Evolutionary conservation across 768 basidiomycete genomes (phyloP), one percentile per base, ranked within the genome.

Genomic region (Amanita muscaria): DNA sequence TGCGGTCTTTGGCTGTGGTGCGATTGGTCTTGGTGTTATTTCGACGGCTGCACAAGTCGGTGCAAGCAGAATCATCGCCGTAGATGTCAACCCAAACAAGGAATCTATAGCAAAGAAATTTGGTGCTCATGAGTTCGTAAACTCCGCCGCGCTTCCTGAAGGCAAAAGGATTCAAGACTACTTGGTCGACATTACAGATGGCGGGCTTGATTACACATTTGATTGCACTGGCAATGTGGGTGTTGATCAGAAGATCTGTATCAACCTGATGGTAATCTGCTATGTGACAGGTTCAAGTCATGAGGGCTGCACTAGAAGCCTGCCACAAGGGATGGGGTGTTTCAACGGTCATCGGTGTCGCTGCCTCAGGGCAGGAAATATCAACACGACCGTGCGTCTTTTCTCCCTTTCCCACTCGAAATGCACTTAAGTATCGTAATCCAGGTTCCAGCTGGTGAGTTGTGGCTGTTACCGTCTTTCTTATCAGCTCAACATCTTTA

Each of bases 321-420:
- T 97, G 92, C 64, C 96, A 99, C 66, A 98, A 98, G 61, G 96
- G 96, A 11, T 99, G 96, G 96, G 96, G 96, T 54, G 83, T 97
- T 33, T 89, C 83, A 46, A 97, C 89, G 45, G 61, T 99, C 52
- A 97, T 99, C 48, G 94, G 94, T 49, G 96, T 99, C 32, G 96
- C 96, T 3, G 91, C 92, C 18, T 91, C 96, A 15, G 96, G 96
- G 5, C 83, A 96, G 56, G 96, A 98, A 64, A 91, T 93, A 50
- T 76, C 84, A 9, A 93, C 91, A 30, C 71, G 91, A 50, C 91
- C 91, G 75, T 87, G 56, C 62, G 84, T 66, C 35, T 42, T 37
- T 42, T 3, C 15, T 4, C 32, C 14, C 35, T 37, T 39, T 43
- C 22, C 16, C 47, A 14, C 8, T 29, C 14, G 12, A 29, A 29